phyloP scores from a whole-genome alignment of 2,329 filamentous ascomycete species.

The Mycosphaerella sp. region DNA sequence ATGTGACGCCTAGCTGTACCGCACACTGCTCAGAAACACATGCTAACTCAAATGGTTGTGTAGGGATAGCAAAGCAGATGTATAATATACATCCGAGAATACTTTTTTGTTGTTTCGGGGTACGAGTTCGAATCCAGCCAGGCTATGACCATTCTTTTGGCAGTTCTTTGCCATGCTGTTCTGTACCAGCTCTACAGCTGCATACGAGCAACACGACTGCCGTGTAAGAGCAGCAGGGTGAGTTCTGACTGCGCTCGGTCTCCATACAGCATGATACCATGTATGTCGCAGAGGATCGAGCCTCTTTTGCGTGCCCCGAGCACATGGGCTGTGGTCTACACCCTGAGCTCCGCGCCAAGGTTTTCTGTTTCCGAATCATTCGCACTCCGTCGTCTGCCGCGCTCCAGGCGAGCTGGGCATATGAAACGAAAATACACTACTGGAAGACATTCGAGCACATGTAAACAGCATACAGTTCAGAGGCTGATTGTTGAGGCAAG shows the following conservation, averaged over 20 bases:
- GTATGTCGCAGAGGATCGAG: no score
- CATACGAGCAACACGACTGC: background rate
- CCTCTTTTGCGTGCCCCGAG: no score
- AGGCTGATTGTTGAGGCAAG: no score
- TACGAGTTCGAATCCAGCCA: background rate
- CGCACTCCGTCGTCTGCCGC: no score
- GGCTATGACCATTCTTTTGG: background rate
- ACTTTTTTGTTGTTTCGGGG: background rate
- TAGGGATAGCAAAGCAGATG: background rate
- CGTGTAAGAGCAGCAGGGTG: background rate
- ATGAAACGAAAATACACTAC: no score
- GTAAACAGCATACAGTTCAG: no score
- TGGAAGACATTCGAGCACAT: no score
- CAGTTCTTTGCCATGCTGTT: background rate
- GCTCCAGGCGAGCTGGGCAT: no score
- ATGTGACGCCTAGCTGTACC: background rate
- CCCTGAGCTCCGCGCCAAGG: no score
- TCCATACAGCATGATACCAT: background rate
- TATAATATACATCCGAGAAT: background rate
- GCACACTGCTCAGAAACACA: background rate
- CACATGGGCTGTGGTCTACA: no score
- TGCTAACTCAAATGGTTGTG: background rate
- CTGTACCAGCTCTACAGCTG: background rate
- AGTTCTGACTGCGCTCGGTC: background rate
- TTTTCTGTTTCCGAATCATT: no score